Evolutionary conservation across 192 early-diverging fungal genomes (phyloP).

Genomic region (Obelidium mucronatum): DNA sequence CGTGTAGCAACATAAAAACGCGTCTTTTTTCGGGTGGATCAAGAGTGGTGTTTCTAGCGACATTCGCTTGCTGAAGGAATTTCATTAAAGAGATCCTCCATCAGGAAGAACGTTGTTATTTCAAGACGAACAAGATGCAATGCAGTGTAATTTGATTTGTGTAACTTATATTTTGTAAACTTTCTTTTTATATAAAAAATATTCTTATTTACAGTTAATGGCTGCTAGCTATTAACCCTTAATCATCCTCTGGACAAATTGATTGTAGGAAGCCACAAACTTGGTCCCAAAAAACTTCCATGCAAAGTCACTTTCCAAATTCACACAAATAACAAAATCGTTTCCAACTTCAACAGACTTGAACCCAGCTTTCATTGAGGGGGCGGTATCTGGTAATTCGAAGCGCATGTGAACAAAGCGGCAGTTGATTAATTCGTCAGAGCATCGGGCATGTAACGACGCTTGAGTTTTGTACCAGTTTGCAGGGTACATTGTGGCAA

Average conservation of each 20-base stretch:
- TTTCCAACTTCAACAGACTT: neutral
- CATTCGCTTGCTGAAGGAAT: too few relatives aligned
- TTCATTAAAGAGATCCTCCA: too few relatives aligned
- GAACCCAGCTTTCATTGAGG: neutral
- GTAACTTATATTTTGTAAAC: too few relatives aligned
- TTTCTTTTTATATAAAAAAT: too few relatives aligned
- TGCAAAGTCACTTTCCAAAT: constrained; percentile 7
- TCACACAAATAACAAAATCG: constrained; percentile 11
- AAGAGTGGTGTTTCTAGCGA: too few relatives aligned
- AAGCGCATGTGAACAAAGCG: constrained; percentile 17
- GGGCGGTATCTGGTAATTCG: constrained; percentile 5
- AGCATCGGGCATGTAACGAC: neutral
- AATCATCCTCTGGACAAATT: constrained; percentile 5
- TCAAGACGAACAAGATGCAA: too few relatives aligned
- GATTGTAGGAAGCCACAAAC: neutral
- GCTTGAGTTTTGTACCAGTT: neutral
- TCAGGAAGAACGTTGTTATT: too few relatives aligned
- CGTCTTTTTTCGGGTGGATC: too few relatives aligned
- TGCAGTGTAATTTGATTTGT: too few relatives aligned
- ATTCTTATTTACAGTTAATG: too few relatives aligned
- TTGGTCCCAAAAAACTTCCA: constrained; percentile 1
- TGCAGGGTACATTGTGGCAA: neutral
- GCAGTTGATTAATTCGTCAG: neutral
- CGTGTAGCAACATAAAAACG: too few relatives aligned
- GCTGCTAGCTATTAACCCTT: constrained; percentile 1